Percentiles rank a stretch among this genome's conserved stretches.
phyloP scores from a whole-genome alignment of 306 rosid species.

The Trifolium dubium region DNA sequence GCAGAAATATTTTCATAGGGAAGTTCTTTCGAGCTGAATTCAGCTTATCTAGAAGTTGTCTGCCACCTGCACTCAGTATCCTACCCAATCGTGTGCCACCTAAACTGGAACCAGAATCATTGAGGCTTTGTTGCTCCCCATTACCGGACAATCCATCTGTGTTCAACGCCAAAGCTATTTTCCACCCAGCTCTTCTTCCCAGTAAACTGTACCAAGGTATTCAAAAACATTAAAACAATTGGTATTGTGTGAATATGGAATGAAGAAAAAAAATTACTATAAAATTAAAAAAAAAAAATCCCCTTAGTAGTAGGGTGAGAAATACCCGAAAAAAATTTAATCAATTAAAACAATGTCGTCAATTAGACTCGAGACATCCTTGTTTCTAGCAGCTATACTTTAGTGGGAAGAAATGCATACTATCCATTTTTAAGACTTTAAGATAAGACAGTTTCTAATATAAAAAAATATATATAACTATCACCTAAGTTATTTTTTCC shows the following conservation, averaged over 20 bases:
- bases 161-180: conserved; percentile 79
- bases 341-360: too few species aligned
- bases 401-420: conserved; percentile 24
- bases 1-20: conserved; percentile 85
- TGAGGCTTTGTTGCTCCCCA: conserved; percentile 64
- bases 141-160: conserved; percentile 73
- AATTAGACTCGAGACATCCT: conserved; percentile 1
- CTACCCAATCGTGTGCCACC: conserved; percentile 91
- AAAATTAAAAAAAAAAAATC: too few species aligned
- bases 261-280: too few species aligned
- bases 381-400: conserved; percentile 24
- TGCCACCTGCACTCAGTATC: conserved; percentile 83
- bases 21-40: conserved; percentile 83
- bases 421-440: background rate
- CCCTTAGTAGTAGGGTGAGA: conserved; percentile 2
- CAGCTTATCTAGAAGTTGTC: conserved; percentile 79
- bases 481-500: background rate
- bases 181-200: conserved; percentile 59
- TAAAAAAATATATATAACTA: background rate
- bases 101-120: conserved; percentile 60
- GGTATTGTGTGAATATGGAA: conserved; percentile 34
- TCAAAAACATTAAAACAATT: conserved; percentile 42
- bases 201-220: conserved; percentile 58
- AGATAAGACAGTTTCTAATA: too few species aligned
- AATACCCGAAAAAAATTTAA: background rate